Evolutionary conservation across 1,284 basidiomycete species (phyloP), one percentile per base, ranked within the genome.

Genomic region (Tilletia setariae): DNA sequence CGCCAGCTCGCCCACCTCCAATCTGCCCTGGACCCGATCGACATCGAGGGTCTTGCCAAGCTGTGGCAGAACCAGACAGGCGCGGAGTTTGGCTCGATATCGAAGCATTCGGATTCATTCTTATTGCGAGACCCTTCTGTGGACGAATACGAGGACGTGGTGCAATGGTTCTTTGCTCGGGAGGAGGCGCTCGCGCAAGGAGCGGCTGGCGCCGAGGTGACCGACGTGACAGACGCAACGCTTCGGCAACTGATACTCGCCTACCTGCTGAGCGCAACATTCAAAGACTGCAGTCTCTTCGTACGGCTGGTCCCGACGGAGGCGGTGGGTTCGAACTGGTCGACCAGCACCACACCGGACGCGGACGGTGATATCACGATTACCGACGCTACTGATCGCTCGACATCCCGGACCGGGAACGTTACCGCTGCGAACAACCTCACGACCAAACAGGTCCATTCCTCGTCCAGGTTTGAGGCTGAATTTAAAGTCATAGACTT

Each of bases 281-380:
- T 97, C 87, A 98, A 97, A 83, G 94, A 98, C 82, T 97, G 94
- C 83, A 95, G 93, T 1, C 82, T 97, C 68, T 91, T 97, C 72
- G 78, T 94, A 47, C 87, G 84, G 1, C 69, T 84, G 35, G 64
- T 69, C 13, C 32, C 65, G 63, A 35, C 56, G 25, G 8, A 25
- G 46, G 16, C 40, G 15, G n/a, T 21, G 0, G 44, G n/a, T n/a
- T 13, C 32, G 7, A 19, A 11, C 61, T 63, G 21, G 42, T 42
- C 59, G 25, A 25, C 65, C 51, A n/a, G 11, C 44, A 2, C 43
- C 21, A 46, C 44, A 46, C 19, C 16, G 21, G 56, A 61, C 32
- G 56, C 0, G 7, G 56, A 61, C n/a, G 56, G 56, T 19, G 56
- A 61, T 16, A 30, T 61, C 15, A 61, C 56, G 3, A 61, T 61